phyloP scores from a whole-genome alignment of 2,329 filamentous ascomycete genomes.

The Furcasterigmium sp. region DNA sequence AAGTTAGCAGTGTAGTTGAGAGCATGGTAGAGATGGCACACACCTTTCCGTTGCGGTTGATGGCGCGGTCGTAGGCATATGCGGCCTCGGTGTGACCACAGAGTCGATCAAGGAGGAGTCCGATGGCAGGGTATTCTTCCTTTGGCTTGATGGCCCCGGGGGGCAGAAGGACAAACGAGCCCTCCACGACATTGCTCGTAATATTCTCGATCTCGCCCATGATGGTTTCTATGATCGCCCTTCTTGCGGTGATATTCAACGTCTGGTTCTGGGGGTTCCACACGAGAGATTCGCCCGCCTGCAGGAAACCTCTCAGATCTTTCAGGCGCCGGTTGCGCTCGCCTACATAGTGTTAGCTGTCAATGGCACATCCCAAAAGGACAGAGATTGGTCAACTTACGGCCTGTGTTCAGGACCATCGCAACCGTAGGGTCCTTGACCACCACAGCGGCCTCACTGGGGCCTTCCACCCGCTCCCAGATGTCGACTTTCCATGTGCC shows the following conservation, averaged over 20 bases:
- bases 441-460: conserved; percentile 34
- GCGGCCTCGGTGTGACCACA: background rate
- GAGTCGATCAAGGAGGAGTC: background rate
- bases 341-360: background rate
- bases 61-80: background rate
- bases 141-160: background rate
- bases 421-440: conserved; percentile 17
- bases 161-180: background rate
- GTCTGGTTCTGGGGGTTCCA: conserved; percentile 2
- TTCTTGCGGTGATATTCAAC: conserved; percentile 30
- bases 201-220: conserved; percentile 17
- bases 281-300: background rate
- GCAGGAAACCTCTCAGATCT: background rate
- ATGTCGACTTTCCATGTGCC: conserved; percentile 45
- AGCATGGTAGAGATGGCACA: background rate
- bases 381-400: background rate
- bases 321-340: background rate
- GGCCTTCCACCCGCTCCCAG: conserved; percentile 34
- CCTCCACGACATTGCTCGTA: background rate
- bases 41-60: background rate
- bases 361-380: too few relatives aligned
- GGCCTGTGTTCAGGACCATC: background rate
- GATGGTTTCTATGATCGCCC: conserved; percentile 26
- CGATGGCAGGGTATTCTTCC: background rate
- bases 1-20: background rate